phyloP scores from a whole-genome alignment of 2,329 filamentous ascomycete genomes.

The Pseudocercospora fuligena region DNA sequence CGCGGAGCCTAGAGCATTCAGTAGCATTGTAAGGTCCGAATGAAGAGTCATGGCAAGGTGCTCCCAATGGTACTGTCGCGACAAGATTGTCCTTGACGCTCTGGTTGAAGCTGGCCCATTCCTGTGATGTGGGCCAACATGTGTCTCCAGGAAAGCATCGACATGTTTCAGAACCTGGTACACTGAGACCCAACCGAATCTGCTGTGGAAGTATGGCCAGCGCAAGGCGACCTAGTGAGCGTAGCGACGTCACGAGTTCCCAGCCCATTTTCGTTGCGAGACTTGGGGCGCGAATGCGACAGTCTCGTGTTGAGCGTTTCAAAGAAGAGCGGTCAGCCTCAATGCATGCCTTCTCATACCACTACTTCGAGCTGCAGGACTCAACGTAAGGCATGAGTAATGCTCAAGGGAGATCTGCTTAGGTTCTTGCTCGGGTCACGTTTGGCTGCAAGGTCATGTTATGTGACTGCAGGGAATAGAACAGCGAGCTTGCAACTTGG shows the following conservation, averaged over 20 bases:
- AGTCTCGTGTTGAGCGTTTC: background rate
- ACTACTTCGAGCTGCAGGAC: background rate
- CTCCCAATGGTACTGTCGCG: conserved; percentile 58
- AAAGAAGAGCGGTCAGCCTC: background rate
- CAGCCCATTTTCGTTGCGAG: background rate
- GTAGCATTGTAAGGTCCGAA: conserved; percentile 50
- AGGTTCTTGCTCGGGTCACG: background rate
- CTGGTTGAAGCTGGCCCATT: conserved; percentile 59
- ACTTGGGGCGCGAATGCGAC: background rate
- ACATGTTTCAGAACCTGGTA: conserved; percentile 38
- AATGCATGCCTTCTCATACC: background rate
- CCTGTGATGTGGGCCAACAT: conserved; percentile 56
- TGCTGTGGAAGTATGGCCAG: background rate
- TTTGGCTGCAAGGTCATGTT: background rate
- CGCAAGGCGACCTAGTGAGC: background rate
- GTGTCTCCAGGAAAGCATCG: conserved; percentile 58
- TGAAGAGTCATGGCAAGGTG: conserved; percentile 56
- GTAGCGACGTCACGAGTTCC: background rate
- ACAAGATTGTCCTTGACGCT: conserved; percentile 59
- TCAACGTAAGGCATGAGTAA: background rate
- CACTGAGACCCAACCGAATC: background rate
- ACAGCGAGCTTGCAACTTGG: background rate
- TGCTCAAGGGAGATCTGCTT: background rate
- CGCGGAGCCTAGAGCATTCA: conserved; percentile 48
- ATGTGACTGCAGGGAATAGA: background rate